Evolutionary conservation across 2,329 filamentous ascomycete genomes (phyloP), one percentile per base, ranked within the genome.

Genomic region (Thielaviopsis punctulata): DNA sequence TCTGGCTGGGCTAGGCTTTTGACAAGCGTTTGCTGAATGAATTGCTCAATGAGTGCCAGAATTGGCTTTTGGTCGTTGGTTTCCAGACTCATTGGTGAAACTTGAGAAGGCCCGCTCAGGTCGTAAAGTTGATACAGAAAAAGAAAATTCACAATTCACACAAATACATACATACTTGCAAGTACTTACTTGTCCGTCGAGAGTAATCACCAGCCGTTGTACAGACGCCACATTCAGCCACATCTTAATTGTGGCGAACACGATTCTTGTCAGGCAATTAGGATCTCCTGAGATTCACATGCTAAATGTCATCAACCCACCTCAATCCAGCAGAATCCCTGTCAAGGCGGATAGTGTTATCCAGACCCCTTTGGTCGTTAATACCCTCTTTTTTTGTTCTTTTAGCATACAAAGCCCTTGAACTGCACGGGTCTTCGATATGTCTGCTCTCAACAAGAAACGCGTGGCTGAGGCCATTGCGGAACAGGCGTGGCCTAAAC

Each of bases 401-500:
- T 15, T 5, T 18, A 18, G 9, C 10, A 27, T 10, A 27, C 25
- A 27, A 5, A 36, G 15, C 30, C 30, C 30, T 12, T 8, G 4
- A 6, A 9, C 30, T 9, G 6, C 12, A 15, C 10, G 19, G 21
- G 9, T 48, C 18, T 23, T n/a, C 25, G 41, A 24, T 22, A 52
- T 54, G 52, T 21, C 44, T 18, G 22, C 27, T 13, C 62, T 63
- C 46, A 53, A 25, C 18, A 65, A 65, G 55, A 77, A 75, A 62
- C 69, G 70, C 39, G 61, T 63, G 39, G 65, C 64, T 56, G 68
- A 70, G 51, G 61, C 63, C 54, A 62, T 62, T 27, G 55, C 62
- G 45, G 58, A 60, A 41, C 63, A 65, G 44, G 59, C 60, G 30
- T 66, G 62, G 54, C 65, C 68, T 30, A 76, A 75, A 58, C 68